phyloP scores from a whole-genome alignment of 2,329 filamentous ascomycete species.

The Apiospora arundinis region DNA sequence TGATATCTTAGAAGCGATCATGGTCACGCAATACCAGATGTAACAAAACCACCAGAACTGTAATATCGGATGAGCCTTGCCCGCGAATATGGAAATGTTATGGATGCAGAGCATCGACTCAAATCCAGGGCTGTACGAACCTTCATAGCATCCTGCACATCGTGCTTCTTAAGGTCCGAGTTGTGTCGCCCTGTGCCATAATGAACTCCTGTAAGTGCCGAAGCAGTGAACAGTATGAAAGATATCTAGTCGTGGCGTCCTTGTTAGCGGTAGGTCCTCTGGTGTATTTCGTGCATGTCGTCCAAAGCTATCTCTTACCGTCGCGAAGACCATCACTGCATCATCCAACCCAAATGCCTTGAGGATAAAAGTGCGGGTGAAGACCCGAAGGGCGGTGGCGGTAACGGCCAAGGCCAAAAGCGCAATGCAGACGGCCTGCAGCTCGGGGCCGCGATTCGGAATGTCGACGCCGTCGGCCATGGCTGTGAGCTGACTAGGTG shows the following conservation, averaged over 20 bases:
- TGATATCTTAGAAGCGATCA: slow-evolving; percentile 31
- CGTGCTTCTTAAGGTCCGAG: neutral
- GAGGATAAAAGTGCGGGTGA: slow-evolving; percentile 23
- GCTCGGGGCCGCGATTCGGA: slow-evolving; percentile 23
- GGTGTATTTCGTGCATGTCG: neutral
- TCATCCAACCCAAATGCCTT: slow-evolving; percentile 25
- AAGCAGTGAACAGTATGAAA: slow-evolving; percentile 23
- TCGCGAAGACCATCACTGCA: slow-evolving; percentile 23
- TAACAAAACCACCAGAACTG: slow-evolving; percentile 30
- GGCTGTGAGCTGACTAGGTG: neutral
- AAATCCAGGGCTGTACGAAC: slow-evolving; percentile 11
- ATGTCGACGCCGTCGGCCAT: slow-evolving; percentile 17
- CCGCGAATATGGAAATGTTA: neutral
- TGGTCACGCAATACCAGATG: slow-evolving; percentile 29
- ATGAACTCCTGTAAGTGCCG: slow-evolving; percentile 23
- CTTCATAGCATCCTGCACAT: slow-evolving; percentile 24
- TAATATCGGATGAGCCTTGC: neutral
- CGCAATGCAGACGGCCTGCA: slow-evolving; percentile 22
- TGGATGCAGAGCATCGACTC: neutral
- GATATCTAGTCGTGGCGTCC: slow-evolving; percentile 11
- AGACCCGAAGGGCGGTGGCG: slow-evolving; percentile 16
- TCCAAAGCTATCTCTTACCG: slow-evolving; percentile 9
- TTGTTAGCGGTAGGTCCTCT: neutral
- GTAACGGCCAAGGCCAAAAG: slow-evolving; percentile 22
- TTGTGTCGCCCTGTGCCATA: slow-evolving; percentile 25